Evolutionary conservation across 1,284 basidiomycete genomes (phyloP), one percentile per base, ranked within the genome.

Genomic region (Ganoderma lingzhi): DNA sequence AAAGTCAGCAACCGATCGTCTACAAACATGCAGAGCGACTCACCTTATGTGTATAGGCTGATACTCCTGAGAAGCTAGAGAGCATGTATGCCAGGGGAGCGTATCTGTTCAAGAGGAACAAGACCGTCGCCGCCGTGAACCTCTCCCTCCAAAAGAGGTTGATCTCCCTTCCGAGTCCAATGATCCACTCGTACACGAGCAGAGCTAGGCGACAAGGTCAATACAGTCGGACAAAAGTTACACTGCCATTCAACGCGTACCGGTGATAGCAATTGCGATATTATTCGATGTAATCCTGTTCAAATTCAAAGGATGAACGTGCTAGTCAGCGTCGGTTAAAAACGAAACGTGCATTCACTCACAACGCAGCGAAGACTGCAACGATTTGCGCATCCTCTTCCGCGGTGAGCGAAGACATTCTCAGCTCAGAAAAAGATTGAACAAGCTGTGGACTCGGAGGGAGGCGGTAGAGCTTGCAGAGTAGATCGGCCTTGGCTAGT

Each of bases 81-180:
- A 58, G 53, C 17, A 64, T 10, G 44, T 61, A 63, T 12, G 65
- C 32, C 8, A 71, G 30, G 0, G 67, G 51, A 0, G 55, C 12
- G n/a, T 73, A 73, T 35, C 70, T 51, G 62, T 67, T 69, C 28
- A 53, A 15, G 37, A 67, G 41, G 64, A 69, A 73, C 39, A 73
- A 35, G 14, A 67, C 4, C 6, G 56, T 62, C 8, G 64, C 67
- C 6, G 5, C 60, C 0, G 70, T 64, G 30, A 63, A 14, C 35
- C 64, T 62, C 30, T 56, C 45, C 41, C 23, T 67, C 70, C 71
- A 73, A 23, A 69, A 66, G 30, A 65, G 58, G 30, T 65, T 39
- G 23, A 73, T 60, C 37, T 73, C 71, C 3, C 61, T 39, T n/a
- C 45, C 60, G 8, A 73, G 48, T 2, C 70, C 71, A n/a, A 67